These are phyloP conservation scores for Fraxinus angustifolia DNA, from an alignment of 305 asterid genomes.

Conservation along the genomic window DNA sequence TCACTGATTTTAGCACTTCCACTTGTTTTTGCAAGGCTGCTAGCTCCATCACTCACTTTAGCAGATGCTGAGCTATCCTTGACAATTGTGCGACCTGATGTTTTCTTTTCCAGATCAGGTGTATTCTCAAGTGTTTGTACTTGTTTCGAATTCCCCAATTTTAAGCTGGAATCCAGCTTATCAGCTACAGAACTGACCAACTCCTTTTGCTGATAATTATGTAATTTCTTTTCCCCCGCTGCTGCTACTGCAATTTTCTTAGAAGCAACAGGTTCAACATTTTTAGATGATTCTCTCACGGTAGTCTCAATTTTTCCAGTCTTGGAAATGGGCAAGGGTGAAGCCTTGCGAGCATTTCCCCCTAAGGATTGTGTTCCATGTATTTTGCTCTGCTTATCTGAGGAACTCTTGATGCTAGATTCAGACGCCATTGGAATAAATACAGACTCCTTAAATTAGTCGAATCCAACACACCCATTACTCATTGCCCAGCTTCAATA, in stretches of 20 bases:
- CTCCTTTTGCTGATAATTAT: slow-evolving; percentile 34
- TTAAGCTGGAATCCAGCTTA: slow-evolving; percentile 56
- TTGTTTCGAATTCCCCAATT: slow-evolving; percentile 43
- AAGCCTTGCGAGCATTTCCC: slow-evolving; percentile 33
- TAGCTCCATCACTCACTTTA: slow-evolving; percentile 52
- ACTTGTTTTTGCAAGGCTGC: slow-evolving; percentile 56
- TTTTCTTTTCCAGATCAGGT: slow-evolving; percentile 36
- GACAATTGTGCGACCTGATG: slow-evolving; percentile 30
- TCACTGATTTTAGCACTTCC: slow-evolving; percentile 58
- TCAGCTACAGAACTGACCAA: slow-evolving; percentile 36
- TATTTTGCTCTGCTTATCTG: slow-evolving; percentile 45
- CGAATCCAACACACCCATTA: slow-evolving; percentile 29
- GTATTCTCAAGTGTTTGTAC: slow-evolving; percentile 26
- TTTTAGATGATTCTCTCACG: slow-evolving; percentile 28
- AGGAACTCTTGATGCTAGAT: slow-evolving; percentile 40
- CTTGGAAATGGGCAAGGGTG: slow-evolving; percentile 32
- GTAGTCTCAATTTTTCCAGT: slow-evolving; percentile 39
- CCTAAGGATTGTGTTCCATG: slow-evolving; percentile 38
- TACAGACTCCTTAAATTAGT: slow-evolving; percentile 20
- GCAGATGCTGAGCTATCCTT: slow-evolving; percentile 42
- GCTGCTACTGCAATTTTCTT: slow-evolving; percentile 38
- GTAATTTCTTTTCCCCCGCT: slow-evolving; percentile 25
- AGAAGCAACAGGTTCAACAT: slow-evolving; percentile 33
- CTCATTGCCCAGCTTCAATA: slow-evolving; percentile 20
- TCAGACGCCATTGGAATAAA: slow-evolving; percentile 60